Percentiles rank a stretch among this genome's conserved stretches.
phyloP scores from a whole-genome alignment of 352 stramenopile species.

The Globisporangium uncinulatum region DNA sequence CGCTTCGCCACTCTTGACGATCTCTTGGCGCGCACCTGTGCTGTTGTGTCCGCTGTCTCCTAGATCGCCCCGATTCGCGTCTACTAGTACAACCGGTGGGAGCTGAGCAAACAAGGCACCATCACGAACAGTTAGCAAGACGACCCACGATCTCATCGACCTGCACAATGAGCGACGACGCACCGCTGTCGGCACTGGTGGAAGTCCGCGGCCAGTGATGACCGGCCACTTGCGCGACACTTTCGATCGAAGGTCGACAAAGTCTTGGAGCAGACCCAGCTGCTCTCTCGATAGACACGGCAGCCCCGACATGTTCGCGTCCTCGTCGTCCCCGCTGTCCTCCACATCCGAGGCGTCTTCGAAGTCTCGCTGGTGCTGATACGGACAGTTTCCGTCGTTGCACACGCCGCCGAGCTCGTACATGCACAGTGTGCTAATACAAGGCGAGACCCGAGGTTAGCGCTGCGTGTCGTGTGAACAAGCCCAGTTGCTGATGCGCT shows the following conservation, averaged over 20 bases:
- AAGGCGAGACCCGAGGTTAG: not conserved
- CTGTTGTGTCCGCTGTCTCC: not conserved
- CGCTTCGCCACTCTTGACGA: not conserved
- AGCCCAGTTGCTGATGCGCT: not conserved
- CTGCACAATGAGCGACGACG: not conserved
- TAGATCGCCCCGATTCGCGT: not conserved
- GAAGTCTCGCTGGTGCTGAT: slow-evolving; percentile 63
- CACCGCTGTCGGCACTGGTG: not conserved
- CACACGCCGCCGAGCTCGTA: slow-evolving; percentile 73
- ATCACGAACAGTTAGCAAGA: not conserved
- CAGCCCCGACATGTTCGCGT: not conserved
- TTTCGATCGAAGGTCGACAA: slow-evolving; percentile 30
- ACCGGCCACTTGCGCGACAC: slow-evolving; percentile 40
- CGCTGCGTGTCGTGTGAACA: not conserved
- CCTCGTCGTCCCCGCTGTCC: not conserved
- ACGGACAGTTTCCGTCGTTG: slow-evolving; percentile 65
- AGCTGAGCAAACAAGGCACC: not conserved
- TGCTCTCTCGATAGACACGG: slow-evolving; percentile 16
- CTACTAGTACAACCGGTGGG: not conserved
- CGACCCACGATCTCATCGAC: no score
- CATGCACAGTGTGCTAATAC: slow-evolving; percentile 50
- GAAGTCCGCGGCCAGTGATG: slow-evolving; percentile 15
- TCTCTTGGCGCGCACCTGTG: not conserved
- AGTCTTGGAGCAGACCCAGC: slow-evolving; percentile 29
- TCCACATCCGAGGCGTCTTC: slow-evolving; percentile 1